These are phyloP conservation scores for Sanchytrium tribonematis DNA, from an alignment of 371 early-diverging fungal genomes.

Conservation along the genomic window DNA sequence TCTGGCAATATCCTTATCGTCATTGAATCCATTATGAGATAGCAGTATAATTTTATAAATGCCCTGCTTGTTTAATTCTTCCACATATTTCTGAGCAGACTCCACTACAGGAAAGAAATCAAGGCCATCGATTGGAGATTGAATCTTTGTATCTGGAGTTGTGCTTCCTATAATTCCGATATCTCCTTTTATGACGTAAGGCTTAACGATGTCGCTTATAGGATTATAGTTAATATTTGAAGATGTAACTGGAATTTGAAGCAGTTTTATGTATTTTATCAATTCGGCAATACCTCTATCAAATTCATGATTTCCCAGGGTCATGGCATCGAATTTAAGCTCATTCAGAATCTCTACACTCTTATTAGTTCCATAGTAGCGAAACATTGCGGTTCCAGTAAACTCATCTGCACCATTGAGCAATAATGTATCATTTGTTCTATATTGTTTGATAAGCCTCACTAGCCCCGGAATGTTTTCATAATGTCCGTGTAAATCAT, in stretches of 20 bases:
- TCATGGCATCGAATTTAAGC: conserved; percentile 23
- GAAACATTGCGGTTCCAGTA: too few relatives aligned
- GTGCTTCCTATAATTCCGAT: too few relatives aligned
- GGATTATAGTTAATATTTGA: conserved; percentile 25
- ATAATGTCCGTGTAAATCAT: too few relatives aligned
- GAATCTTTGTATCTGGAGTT: too few relatives aligned
- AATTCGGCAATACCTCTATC: conserved; percentile 29
- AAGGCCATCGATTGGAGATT: too few relatives aligned
- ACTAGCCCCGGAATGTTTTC: too few relatives aligned
- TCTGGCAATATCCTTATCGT: conserved; percentile 27
- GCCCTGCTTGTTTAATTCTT: conserved; percentile 23
- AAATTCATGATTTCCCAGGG: conserved; percentile 37
- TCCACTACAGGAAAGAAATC: too few relatives aligned
- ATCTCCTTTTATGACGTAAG: conserved; percentile 32
- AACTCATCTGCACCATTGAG: too few relatives aligned
- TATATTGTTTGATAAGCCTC: too few relatives aligned
- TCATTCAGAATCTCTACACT: conserved; percentile 25
- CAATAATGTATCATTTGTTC: too few relatives aligned
- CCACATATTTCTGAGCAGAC: conserved; percentile 25
- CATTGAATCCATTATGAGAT: conserved; percentile 24
- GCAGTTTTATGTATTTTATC: conserved; percentile 17
- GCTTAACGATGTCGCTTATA: conserved; percentile 21
- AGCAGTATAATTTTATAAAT: conserved; percentile 30
- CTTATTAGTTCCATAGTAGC: conserved; percentile 15
- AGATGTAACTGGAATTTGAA: conserved; percentile 30